A percentile compares a stretch with the other conserved stretches of the same genome.
These are phyloP conservation scores for Casuarina glauca DNA, from an alignment of 306 rosid genomes.

Conservation along the genomic window DNA sequence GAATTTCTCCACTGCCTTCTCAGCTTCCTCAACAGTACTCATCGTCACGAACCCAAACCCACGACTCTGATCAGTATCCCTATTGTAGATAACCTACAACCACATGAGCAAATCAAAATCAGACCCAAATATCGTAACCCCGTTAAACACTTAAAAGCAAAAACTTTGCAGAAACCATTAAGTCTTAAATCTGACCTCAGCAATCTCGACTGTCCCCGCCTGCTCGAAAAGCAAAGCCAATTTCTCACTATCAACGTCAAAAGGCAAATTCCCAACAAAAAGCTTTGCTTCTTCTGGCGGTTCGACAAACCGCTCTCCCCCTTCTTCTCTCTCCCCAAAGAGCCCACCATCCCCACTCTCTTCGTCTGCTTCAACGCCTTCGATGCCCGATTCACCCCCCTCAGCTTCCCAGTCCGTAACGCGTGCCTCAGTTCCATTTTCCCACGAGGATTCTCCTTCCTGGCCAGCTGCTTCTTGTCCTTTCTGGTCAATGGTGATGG, in stretches of 20 bases:
- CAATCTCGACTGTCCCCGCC: conserved; percentile 79
- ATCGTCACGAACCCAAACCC: conserved; percentile 92
- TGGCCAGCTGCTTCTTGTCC: conserved; percentile 27
- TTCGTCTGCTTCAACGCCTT: conserved; percentile 16
- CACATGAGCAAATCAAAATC: conserved; percentile 9
- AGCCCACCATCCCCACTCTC: conserved; percentile 41
- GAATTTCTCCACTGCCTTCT: conserved; percentile 68
- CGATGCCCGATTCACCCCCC: conserved; percentile 29
- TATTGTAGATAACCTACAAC: conserved; percentile 77
- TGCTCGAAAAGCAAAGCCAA: conserved; percentile 72
- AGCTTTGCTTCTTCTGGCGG: conserved; percentile 76
- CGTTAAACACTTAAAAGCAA: background rate
- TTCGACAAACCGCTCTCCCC: conserved; percentile 35
- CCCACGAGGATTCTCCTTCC: conserved; percentile 39
- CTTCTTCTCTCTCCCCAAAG: conserved; percentile 36
- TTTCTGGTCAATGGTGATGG: conserved; percentile 36
- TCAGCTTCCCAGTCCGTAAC: conserved; percentile 47
- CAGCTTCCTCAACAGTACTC: conserved; percentile 86
- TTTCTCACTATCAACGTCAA: conserved; percentile 67
- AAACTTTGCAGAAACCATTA: background rate
- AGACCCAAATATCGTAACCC: background rate
- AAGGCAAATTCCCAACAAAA: conserved; percentile 89
- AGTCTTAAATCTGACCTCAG: conserved; percentile 58
- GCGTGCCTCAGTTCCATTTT: conserved; percentile 36
- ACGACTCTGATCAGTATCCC: conserved; percentile 79